A percentile compares a stretch with the other conserved stretches of the same genome.
phyloP scores from a whole-genome alignment of 331 rosid species.

The Quercus lobata region DNA sequence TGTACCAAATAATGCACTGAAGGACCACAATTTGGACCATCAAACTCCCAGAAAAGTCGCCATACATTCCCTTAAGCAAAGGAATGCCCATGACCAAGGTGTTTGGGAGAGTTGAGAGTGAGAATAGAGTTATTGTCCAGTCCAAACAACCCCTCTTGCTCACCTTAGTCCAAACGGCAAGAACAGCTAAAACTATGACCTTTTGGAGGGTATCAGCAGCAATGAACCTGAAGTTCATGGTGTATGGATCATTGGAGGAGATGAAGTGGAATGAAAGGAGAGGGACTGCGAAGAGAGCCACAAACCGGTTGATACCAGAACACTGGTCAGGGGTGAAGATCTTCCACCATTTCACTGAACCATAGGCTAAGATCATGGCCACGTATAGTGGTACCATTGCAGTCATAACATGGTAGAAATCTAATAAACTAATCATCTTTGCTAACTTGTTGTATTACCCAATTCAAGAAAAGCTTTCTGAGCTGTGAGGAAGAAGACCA shows the following conservation, averaged over 20 bases:
- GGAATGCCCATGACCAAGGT: slow-evolving; percentile 96
- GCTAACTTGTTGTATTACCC: not conserved
- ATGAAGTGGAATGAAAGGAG: slow-evolving; percentile 88
- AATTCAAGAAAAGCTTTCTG: not conserved
- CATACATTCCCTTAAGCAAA: slow-evolving; percentile 81
- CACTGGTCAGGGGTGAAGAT: slow-evolving; percentile 88
- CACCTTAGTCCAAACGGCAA: slow-evolving; percentile 47
- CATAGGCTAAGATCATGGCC: slow-evolving; percentile 84
- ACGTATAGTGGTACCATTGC: slow-evolving; percentile 89
- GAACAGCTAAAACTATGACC: slow-evolving; percentile 48
- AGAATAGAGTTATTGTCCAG: slow-evolving; percentile 83
- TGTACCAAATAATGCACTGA: slow-evolving; percentile 96
- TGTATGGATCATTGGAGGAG: slow-evolving; percentile 66
- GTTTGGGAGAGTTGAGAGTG: slow-evolving; percentile 85
- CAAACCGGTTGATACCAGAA: slow-evolving; percentile 84
- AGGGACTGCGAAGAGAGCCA: slow-evolving; percentile 85
- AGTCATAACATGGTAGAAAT: slow-evolving; percentile 89
- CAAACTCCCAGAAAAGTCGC: slow-evolving; percentile 61
- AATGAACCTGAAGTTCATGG: slow-evolving; percentile 73
- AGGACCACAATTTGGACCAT: slow-evolving; percentile 96
- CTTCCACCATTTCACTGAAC: slow-evolving; percentile 94
- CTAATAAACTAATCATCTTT: slow-evolving; percentile 62
- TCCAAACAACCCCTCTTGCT: slow-evolving; percentile 70
- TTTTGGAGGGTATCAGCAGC: slow-evolving; percentile 88
- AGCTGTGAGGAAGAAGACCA: slow-evolving; percentile 4